phyloP scores from a whole-genome alignment of 768 basidiomycete genomes.

The Cyclocybe cylindracea region DNA sequence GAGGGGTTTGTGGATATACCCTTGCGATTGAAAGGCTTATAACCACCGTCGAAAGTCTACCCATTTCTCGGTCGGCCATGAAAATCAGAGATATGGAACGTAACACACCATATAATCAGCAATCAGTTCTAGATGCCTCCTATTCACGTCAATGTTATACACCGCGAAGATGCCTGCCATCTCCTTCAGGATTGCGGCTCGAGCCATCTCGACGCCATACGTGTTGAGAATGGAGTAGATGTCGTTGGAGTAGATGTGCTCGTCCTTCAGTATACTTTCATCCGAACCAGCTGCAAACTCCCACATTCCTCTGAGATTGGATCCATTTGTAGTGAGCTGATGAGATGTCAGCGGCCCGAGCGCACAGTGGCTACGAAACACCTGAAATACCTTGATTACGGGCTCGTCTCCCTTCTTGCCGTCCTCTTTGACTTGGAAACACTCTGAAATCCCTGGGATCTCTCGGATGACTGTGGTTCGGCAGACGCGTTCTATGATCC shows the following conservation, averaged over 20 bases:
- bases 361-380: background rate
- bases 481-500: constrained; percentile 88
- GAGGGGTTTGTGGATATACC: constrained; percentile 92
- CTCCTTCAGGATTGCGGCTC: constrained; percentile 87
- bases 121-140: constrained; percentile 92
- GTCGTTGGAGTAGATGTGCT: constrained; percentile 91
- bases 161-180: constrained; percentile 90
- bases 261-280: constrained; percentile 68
- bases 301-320: constrained; percentile 92
- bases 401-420: constrained; percentile 49
- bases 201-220: constrained; percentile 97
- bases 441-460: constrained; percentile 85
- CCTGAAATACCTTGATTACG: constrained; percentile 45
- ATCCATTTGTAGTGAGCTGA: constrained; percentile 87
- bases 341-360: background rate
- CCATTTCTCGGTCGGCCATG: background rate
- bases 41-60: constrained; percentile 96
- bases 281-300: constrained; percentile 54
- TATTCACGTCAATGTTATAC: constrained; percentile 95
- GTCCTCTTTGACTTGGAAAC: constrained; percentile 73
- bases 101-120: constrained; percentile 96
- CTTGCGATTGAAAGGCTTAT: constrained; percentile 97
- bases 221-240: constrained; percentile 88
- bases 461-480: constrained; percentile 84
- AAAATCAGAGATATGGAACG: background rate